These are phyloP conservation scores for Pestalotiopsis fici DNA, from an alignment of 2,329 filamentous ascomycete genomes.

Conservation along the genomic window DNA sequence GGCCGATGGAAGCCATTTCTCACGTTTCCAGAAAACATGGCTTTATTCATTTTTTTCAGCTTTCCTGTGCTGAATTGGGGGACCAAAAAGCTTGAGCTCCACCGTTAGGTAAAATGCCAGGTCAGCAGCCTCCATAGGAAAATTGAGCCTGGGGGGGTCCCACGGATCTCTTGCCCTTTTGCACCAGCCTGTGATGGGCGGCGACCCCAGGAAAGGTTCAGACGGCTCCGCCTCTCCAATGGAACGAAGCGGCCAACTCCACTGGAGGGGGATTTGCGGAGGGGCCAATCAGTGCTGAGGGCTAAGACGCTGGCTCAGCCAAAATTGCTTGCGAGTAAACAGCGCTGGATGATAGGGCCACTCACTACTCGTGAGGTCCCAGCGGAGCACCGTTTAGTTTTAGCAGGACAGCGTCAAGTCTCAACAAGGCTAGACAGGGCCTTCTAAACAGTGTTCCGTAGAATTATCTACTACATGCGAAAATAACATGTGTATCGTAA, in stretches of 20 bases:
- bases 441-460: background rate
- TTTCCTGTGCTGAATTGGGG: background rate
- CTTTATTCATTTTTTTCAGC: background rate
- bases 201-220: constrained; percentile 6
- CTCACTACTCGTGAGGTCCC: constrained; percentile 8
- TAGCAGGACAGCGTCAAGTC: background rate
- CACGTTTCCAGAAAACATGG: background rate
- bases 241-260: constrained; percentile 6
- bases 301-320: background rate
- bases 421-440: constrained; percentile 1
- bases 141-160: too few relatives aligned
- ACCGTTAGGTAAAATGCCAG: background rate
- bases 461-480: background rate
- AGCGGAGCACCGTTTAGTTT: background rate
- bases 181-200: background rate
- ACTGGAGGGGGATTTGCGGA: constrained; percentile 12
- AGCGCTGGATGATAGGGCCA: background rate
- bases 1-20: background rate
- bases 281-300: constrained; percentile 13
- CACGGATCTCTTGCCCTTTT: background rate
- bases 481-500: too few relatives aligned
- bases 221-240: constrained; percentile 11
- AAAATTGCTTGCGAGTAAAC: background rate
- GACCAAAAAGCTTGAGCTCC: background rate
- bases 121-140: background rate